Evolutionary conservation across 208 protist genomes (phyloP).

Genomic region (Crithidia fasciculata): DNA sequence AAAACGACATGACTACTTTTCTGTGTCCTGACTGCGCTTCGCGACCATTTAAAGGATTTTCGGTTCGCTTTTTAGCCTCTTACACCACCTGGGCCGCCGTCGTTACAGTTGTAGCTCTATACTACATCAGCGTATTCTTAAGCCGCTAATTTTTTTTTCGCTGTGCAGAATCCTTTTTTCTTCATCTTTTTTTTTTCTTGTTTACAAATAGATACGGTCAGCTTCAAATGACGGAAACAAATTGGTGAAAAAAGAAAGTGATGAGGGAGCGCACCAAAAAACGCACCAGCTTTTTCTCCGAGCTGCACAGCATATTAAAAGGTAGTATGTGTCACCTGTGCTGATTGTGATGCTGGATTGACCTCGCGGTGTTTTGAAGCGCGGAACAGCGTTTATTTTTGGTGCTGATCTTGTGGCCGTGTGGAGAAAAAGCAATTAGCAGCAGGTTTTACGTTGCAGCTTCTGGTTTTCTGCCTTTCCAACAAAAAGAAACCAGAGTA

Average conservation of each 20-base stretch:
- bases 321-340: no score
- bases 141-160: constrained; percentile 26
- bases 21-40: constrained; percentile 82
- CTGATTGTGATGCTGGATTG: no score
- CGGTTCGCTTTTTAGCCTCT: constrained; percentile 70
- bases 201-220: constrained; percentile 14
- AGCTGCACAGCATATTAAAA: no score
- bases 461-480: no score
- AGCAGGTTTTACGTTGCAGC: no score
- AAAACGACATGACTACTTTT: background rate
- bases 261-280: constrained; percentile 14
- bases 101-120: constrained; percentile 22
- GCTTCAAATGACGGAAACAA: background rate
- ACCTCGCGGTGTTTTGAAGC: no score
- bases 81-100: constrained; percentile 58
- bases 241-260: constrained; percentile 4
- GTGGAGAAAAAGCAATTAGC: no score
- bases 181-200: constrained; percentile 3
- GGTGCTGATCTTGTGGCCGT: no score
- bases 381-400: no score
- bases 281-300: no score
- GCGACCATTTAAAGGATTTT: constrained; percentile 54
- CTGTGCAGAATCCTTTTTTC: no score
- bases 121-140: constrained; percentile 22
- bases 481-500: no score